phyloP scores from a whole-genome alignment of 495 filamentous ascomycete genomes.

The Amniculicola lignicola region DNA sequence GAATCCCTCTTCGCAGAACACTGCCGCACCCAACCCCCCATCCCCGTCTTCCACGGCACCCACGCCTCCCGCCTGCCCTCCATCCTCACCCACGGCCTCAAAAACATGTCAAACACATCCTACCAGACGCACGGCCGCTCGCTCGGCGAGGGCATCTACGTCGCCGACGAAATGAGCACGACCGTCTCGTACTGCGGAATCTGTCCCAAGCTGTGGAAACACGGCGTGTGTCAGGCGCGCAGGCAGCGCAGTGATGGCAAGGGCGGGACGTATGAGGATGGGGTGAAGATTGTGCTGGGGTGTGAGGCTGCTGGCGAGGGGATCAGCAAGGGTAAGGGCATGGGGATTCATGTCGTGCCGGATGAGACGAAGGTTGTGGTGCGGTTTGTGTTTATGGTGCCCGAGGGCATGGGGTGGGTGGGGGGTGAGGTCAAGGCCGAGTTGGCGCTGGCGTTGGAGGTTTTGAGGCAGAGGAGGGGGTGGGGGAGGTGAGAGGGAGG shows the following conservation, averaged over 20 bases:
- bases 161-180: background rate
- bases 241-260: background rate
- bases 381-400: constrained; percentile 12
- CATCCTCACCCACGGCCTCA: constrained; percentile 10
- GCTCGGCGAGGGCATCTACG: constrained; percentile 18
- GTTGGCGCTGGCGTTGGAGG: background rate
- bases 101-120: constrained; percentile 10
- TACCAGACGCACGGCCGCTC: constrained; percentile 7
- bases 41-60: constrained; percentile 19
- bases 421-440: background rate
- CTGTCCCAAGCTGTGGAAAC: background rate
- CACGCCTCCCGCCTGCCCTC: constrained; percentile 9
- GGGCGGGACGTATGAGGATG: background rate
- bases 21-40: background rate
- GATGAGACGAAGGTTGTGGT: constrained; percentile 19
- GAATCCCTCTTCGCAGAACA: constrained; percentile 1
- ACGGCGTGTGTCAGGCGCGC: background rate
- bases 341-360: constrained; percentile 4
- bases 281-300: constrained; percentile 9
- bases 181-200: constrained; percentile 3
- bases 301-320: constrained; percentile 11
- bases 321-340: background rate
- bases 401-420: background rate
- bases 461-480: constrained; percentile 4
- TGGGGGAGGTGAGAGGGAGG: too few relatives aligned